Evolutionary conservation across 306 rosid species (phyloP).

Genomic region (Quercus variabilis): DNA sequence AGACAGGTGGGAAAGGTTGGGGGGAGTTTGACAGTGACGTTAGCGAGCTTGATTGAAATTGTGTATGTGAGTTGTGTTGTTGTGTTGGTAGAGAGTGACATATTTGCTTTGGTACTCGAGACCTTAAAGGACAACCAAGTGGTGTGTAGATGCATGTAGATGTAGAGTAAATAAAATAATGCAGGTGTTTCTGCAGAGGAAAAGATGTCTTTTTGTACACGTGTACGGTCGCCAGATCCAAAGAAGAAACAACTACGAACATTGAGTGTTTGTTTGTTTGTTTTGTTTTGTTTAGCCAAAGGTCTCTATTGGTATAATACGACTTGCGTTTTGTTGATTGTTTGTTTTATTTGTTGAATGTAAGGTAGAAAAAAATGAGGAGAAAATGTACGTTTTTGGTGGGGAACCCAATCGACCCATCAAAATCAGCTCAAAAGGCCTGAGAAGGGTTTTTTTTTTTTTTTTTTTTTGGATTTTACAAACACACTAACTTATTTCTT

Average conservation of each 20-base stretch:
- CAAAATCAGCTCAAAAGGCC: no score
- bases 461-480: no score
- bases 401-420: no score
- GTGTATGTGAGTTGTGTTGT: neutral
- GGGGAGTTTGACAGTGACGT: neutral
- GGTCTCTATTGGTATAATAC: neutral
- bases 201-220: conserved; percentile 15
- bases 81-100: no score
- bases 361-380: no score
- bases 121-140: neutral
- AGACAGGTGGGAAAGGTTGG: neutral
- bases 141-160: no score
- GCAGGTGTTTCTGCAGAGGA: conserved; percentile 12
- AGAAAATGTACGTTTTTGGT: no score
- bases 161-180: neutral
- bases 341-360: no score
- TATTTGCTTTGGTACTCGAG: neutral
- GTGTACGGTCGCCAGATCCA: conserved; percentile 21
- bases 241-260: neutral
- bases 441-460: no score
- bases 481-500: no score
- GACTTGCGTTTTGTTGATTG: neutral
- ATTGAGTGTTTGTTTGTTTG: neutral
- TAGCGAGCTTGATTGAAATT: neutral
- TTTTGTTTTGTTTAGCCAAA: neutral